phyloP scores from a whole-genome alignment of 2,329 filamentous ascomycete species.

The Ophiostoma ips region DNA sequence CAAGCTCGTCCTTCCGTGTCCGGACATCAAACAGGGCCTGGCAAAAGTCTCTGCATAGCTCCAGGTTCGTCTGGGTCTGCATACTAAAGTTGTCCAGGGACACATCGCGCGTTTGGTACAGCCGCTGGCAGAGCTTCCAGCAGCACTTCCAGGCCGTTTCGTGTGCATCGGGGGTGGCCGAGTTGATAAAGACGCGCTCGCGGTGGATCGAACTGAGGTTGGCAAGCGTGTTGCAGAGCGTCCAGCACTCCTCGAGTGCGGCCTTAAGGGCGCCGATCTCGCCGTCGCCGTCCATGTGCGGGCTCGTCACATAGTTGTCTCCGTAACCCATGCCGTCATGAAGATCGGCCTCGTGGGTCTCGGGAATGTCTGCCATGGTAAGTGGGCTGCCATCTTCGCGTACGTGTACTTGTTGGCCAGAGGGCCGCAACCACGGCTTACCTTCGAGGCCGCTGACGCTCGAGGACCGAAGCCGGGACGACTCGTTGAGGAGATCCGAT shows the following conservation, averaged over 20 bases:
- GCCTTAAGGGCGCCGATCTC: conserved; percentile 57
- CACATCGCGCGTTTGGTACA: conserved; percentile 71
- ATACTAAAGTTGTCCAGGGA: conserved; percentile 52
- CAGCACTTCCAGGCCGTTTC: conserved; percentile 88
- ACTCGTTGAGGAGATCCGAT: conserved; percentile 52
- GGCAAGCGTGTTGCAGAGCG: conserved; percentile 78
- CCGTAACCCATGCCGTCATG: conserved; percentile 16
- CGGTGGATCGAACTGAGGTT: conserved; percentile 74
- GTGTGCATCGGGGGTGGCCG: conserved; percentile 60
- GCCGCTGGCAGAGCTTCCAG: conserved; percentile 80
- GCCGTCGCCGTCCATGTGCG: conserved; percentile 29
- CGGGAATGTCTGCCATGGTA: conserved; percentile 34
- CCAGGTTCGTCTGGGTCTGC: conserved; percentile 57
- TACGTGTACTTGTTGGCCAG: too few relatives aligned
- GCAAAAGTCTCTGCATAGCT: conserved; percentile 83
- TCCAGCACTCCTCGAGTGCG: conserved; percentile 83
- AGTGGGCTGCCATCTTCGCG: background rate
- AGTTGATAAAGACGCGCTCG: conserved; percentile 62
- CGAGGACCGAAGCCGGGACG: conserved; percentile 45
- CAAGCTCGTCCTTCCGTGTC: conserved; percentile 59
- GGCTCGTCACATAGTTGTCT: conserved; percentile 29
- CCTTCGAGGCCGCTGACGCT: conserved; percentile 67
- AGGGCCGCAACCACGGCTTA: conserved; percentile 25
- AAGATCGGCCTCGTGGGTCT: conserved; percentile 30
- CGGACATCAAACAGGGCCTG: conserved; percentile 82